Conservation (phyloP, 1,284 basidiomycete genomes). For the Mycosarcoma mackinlayi region DNA sequence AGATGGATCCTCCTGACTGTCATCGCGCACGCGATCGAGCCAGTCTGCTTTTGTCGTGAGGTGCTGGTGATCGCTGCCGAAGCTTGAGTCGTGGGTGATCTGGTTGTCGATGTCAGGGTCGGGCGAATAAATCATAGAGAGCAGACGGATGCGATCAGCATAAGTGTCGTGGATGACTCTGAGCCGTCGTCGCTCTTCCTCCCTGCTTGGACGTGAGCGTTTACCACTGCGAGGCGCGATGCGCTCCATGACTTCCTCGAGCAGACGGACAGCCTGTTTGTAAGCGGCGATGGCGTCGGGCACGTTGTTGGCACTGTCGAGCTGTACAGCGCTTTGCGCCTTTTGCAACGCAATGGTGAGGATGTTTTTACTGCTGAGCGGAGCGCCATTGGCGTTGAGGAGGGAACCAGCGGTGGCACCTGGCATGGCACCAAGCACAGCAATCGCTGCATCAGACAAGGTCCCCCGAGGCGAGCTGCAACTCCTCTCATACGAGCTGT, state of each 20-base stretch:
- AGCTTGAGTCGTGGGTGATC: conserved; percentile 21
- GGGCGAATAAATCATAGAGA: conserved; percentile 62
- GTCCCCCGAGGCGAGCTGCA: conserved; percentile 25
- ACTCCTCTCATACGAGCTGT: conserved; percentile 13
- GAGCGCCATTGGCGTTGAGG: conserved; percentile 51
- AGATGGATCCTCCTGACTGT: conserved; percentile 11
- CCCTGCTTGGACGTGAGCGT: conserved; percentile 55
- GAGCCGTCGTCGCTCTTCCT: conserved; percentile 68
- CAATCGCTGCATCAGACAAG: conserved; percentile 51
- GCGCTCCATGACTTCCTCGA: conserved; percentile 69
- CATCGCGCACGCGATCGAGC: conserved; percentile 31
- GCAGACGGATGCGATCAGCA: conserved; percentile 68
- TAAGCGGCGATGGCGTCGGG: conserved; percentile 69
- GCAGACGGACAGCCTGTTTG: conserved; percentile 66
- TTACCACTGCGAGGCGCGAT: conserved; percentile 64
- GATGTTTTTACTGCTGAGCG: conserved; percentile 66
- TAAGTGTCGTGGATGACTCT: conserved; percentile 70
- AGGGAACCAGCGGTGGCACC: conserved; percentile 39
- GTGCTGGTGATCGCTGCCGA: conserved; percentile 17
- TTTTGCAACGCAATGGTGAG: conserved; percentile 69
- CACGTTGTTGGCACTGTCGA: conserved; percentile 69
- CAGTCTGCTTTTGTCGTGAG: conserved; percentile 24
- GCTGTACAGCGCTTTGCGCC: conserved; percentile 69
- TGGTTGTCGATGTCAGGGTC: conserved; percentile 14
- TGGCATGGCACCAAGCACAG: conserved; percentile 48